phyloP scores from a whole-genome alignment of 768 basidiomycete genomes.

The Russula olivacea region DNA sequence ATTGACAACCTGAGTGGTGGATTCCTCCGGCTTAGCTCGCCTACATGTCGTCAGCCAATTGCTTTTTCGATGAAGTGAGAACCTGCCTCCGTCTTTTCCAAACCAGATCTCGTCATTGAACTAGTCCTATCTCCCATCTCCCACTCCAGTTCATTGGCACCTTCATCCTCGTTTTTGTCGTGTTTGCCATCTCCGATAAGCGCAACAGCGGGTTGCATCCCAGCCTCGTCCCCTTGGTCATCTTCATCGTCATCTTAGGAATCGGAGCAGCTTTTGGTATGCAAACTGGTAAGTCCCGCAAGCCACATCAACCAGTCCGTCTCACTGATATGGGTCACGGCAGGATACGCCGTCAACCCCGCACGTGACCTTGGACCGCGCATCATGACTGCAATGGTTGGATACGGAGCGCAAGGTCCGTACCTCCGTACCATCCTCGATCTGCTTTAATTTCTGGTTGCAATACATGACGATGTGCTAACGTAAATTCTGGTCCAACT shows the following conservation, averaged over 20 bases:
- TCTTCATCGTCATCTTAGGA: conserved; percentile 52
- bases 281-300: conserved; percentile 39
- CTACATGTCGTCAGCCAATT: conserved; percentile 40
- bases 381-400: conserved; percentile 62
- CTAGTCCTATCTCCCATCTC: neutral
- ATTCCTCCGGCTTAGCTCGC: conserved; percentile 28
- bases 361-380: conserved; percentile 70
- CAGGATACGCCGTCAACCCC: conserved; percentile 60
- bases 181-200: conserved; percentile 52
- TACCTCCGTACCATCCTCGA: neutral
- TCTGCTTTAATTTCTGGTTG: neutral
- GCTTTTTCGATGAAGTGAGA: conserved; percentile 43
- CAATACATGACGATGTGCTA: neutral
- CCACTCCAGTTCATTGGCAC: conserved; percentile 47
- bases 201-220: conserved; percentile 43
- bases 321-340: neutral
- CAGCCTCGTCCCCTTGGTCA: conserved; percentile 48
- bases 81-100: neutral
- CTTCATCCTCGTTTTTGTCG: conserved; percentile 47
- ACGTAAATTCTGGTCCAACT: neutral
- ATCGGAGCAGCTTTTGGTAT: conserved; percentile 54
- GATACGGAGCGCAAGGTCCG: conserved; percentile 51
- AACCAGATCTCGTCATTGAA: neutral
- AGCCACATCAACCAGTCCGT: neutral
- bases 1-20: neutral